Base-by-base conservation (phyloP, 2,329 filamentous ascomycete genomes). In the Hortaea werneckii region DNA sequence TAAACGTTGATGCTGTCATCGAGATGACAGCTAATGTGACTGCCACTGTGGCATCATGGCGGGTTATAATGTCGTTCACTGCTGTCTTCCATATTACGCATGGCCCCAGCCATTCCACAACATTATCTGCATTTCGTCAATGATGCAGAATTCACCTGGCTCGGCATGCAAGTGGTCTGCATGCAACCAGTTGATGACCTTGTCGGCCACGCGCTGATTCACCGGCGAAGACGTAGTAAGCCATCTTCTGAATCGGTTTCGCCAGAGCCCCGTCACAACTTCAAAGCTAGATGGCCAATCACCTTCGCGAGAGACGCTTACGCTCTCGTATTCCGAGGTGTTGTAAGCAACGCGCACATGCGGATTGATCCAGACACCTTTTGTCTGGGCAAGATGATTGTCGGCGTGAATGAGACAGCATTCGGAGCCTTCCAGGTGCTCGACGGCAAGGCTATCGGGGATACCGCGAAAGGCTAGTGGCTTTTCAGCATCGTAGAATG, bases 371-470 rank as follows among this genome's bases (percentile, higher is more conserved):
- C 72, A 87, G 5, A 86, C 77, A 42, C 83, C 79, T 45, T 68
- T 63, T 5, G 48, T 54, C 1, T 44, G 58, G 5, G 72, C 73
- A 4, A 80, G 65, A 1, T 76, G 77, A 54, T 86, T 87, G 57
- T 87, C 83, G 2, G 78, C 77, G 58, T 87, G 83, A 45, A 87
- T 79, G 43, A 89, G 75, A 63, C 85, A 89, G 67, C 84, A 88
- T 64, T 89, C 85, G 10, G 79, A 84, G n/a, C 74, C 85, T 63
- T 89, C 85, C 27, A 88, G 69, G 57, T 86, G 83, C 27, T 68
- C 57, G 3, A 54, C 48, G 0, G 73, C 73, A 1, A 90, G 74
- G 4, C 72, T 74, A 57, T 85, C 82, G 0, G 76, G 59, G 20
- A 84, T 70, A 4, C 73, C 81, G 7, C 83, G 77, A 62, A 86